Evolutionary conservation across 257 asterid genomes (phyloP), one percentile per base, ranked within the genome.

Genomic region (Scutellaria baicalensis): DNA sequence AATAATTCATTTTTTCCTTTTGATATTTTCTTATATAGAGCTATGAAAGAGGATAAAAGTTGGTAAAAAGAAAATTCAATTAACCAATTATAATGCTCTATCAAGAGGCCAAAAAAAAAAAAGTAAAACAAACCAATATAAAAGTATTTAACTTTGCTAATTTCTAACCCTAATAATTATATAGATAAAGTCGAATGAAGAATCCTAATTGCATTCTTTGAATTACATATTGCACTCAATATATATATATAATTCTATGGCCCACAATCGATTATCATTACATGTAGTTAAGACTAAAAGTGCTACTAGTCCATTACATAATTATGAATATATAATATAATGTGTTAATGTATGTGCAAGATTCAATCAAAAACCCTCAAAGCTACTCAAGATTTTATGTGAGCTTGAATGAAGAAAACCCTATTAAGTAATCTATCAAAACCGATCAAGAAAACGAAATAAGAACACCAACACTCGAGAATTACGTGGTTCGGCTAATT

Each of bases 201-300:
- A 64, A 55, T 64, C 20, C 69, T 47, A 40, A 68, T 49, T 27
- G 42, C 54, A 52, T 9, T 69, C 75, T 61, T 35, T 17, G 54
- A 31, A 43, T 43, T 59, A 50, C 47, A 36, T 39, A 3, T 42
- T n/a, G n/a, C n/a, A n/a, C n/a, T n/a, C n/a, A n/a, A 63, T 20
- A 16, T 16, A 9, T 42, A 40, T 47, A 27, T 27, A 27, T 27
- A 60, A 11, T 35, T 13, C 0, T 12, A 12, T 64, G 58, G 58
- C 59, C 40, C 42, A 52, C 59, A 72, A 40, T 63, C 12, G 48
- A 47, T 45, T 59, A 55, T n/a, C n/a, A n/a, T 27, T 20, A 38
- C 9, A 17, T 14, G 20, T 67, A 52, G 40, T 27, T 66, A 6
- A 20, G 12, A 35, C 36, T 21, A 21, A 54, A 68, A 38, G 39